phyloP scores from a whole-genome alignment of 441 rosid species.

The Cnidoscolus chayamansa region DNA sequence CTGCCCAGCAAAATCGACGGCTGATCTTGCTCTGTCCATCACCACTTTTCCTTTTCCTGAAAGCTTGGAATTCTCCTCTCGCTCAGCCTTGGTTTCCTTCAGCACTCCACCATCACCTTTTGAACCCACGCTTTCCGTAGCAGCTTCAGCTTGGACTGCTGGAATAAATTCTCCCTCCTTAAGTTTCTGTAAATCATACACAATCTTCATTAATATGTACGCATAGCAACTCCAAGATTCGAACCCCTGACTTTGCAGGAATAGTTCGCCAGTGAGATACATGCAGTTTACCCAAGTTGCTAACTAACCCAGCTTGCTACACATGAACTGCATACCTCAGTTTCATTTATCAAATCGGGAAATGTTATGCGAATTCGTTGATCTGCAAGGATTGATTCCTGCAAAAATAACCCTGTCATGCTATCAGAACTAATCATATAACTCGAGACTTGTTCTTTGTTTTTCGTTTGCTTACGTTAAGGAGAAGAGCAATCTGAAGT shows the following conservation, averaged over 20 bases:
- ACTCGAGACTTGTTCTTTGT: background rate
- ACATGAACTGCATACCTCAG: background rate
- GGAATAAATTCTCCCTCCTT: conserved; percentile 13
- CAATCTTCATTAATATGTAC: background rate
- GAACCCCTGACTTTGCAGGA: no score
- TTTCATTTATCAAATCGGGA: background rate
- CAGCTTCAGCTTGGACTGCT: background rate
- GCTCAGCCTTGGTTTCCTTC: conserved; percentile 10
- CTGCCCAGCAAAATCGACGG: conserved; percentile 16
- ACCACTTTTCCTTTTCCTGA: conserved; percentile 21
- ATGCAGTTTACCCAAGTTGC: background rate
- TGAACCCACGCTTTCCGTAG: conserved; percentile 10
- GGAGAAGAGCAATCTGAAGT: conserved; percentile 40
- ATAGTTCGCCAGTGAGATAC: no score
- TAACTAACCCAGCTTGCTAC: background rate
- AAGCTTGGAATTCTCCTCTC: conserved; percentile 18
- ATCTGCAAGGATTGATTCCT: conserved; percentile 36
- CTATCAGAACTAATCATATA: background rate
- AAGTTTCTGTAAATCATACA: background rate
- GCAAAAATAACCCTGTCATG: background rate
- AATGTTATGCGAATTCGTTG: conserved; percentile 7
- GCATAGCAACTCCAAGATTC: no score
- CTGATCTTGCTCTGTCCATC: conserved; percentile 15
- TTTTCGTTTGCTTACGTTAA: conserved; percentile 20
- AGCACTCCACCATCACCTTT: conserved; percentile 4